Conservation (phyloP, 1,139 yeast genomes). For the Sporopachydermia cereana region DNA sequence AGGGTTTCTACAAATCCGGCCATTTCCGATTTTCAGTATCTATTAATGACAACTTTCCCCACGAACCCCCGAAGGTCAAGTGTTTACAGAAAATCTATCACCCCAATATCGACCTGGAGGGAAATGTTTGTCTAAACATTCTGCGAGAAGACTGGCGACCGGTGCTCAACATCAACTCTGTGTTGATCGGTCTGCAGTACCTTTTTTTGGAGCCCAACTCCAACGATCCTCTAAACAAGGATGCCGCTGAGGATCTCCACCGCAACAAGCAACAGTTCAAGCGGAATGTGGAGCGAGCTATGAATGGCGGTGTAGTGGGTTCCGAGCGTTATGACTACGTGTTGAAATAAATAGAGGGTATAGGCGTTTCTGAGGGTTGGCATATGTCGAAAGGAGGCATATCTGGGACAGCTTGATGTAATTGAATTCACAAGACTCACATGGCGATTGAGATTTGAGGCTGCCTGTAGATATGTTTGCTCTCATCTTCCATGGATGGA, state of each 20-base stretch:
- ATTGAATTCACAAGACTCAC: too few relatives aligned
- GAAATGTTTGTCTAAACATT: constrained; percentile 85
- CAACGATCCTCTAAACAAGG: constrained; percentile 83
- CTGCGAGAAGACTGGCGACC: constrained; percentile 96
- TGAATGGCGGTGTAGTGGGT: constrained; percentile 63
- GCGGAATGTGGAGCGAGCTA: constrained; percentile 45
- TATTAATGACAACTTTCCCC: constrained; percentile 69
- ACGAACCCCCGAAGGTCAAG: constrained; percentile 81
- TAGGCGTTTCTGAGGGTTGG: too few relatives aligned
- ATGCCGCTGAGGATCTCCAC: constrained; percentile 69
- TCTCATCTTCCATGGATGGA: too few relatives aligned
- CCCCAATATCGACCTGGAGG: constrained; percentile 85
- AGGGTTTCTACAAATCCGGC: constrained; percentile 70
- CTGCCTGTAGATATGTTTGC: too few relatives aligned
- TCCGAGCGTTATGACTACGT: constrained; percentile 55
- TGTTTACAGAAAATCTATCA: constrained; percentile 71
- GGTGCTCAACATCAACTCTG: constrained; percentile 52
- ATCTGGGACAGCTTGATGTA: too few relatives aligned
- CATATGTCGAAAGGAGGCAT: too few relatives aligned
- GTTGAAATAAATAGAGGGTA: constrained; percentile 7
- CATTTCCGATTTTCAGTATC: constrained; percentile 52
- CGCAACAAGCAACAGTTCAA: constrained; percentile 46
- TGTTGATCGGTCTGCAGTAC: constrained; percentile 76
- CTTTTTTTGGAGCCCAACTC: constrained; percentile 86
- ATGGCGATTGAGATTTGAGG: too few relatives aligned